Conservation (phyloP, 2,329 filamentous ascomycete genomes). For the Cordyceps cicadae region DNA sequence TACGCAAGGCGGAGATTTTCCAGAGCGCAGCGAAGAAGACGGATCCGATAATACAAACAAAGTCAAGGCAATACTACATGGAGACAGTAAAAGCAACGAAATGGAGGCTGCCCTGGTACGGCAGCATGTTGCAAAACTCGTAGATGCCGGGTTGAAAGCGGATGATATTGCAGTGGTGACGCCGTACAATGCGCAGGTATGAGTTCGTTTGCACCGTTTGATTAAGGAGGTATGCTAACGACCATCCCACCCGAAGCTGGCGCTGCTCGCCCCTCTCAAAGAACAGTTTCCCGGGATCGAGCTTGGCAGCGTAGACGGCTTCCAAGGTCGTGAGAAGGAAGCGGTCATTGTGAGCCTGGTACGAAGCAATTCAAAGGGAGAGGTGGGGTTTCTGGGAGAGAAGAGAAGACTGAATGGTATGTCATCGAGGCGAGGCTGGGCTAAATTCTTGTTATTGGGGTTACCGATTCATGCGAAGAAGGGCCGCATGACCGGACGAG, state of each 20-base stretch:
- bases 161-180: slow-evolving; percentile 90
- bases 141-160: slow-evolving; percentile 69
- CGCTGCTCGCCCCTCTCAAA: slow-evolving; percentile 70
- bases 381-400: slow-evolving; percentile 90
- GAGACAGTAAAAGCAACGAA: slow-evolving; percentile 78
- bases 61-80: slow-evolving; percentile 35
- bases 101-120: slow-evolving; percentile 78
- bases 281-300: slow-evolving; percentile 78
- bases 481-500: neutral
- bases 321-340: slow-evolving; percentile 95
- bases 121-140: slow-evolving; percentile 65
- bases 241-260: slow-evolving; percentile 44
- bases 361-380: slow-evolving; percentile 74
- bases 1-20: slow-evolving; percentile 89
- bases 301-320: slow-evolving; percentile 93
- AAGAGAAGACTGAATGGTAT: slow-evolving; percentile 86
- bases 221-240: neutral
- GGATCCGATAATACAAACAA: slow-evolving; percentile 41
- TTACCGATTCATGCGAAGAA: neutral
- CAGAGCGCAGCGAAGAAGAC: slow-evolving; percentile 71
- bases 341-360: slow-evolving; percentile 91
- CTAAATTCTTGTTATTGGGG: neutral
- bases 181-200: slow-evolving; percentile 87
- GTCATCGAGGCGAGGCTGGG: slow-evolving; percentile 22
- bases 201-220: neutral